Evolutionary conservation across 2,329 filamentous ascomycete genomes (phyloP).

Genomic region (Aspergillus pseudoglaucus): DNA sequence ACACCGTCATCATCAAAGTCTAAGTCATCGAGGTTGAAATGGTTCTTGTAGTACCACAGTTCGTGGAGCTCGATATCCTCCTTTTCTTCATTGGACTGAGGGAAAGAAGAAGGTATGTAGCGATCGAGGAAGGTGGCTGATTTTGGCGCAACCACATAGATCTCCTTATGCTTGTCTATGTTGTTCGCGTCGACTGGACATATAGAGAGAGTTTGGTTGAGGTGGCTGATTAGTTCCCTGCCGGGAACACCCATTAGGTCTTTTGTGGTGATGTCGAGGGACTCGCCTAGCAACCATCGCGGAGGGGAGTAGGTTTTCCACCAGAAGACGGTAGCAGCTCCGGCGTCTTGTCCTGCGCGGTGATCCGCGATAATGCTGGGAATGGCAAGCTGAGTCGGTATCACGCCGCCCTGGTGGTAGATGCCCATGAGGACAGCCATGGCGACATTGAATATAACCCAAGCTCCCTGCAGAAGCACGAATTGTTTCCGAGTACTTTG

Average conservation of each 20-base stretch:
- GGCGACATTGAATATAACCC: constrained; percentile 45
- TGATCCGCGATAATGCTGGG: constrained; percentile 30
- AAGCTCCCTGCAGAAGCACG: constrained; percentile 26
- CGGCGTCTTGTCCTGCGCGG: constrained; percentile 5
- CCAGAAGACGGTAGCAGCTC: constrained; percentile 41
- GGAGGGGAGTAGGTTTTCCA: constrained; percentile 52
- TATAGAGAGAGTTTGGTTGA: constrained; percentile 28
- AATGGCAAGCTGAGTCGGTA: constrained; percentile 45
- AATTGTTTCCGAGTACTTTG: constrained; percentile 34
- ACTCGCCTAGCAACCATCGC: constrained; percentile 43
- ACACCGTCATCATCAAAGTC: constrained; percentile 46
- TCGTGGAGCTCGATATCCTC: constrained; percentile 28
- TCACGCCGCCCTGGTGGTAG: constrained; percentile 49
- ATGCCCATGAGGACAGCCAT: constrained; percentile 46
- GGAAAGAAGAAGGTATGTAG: constrained; percentile 15
- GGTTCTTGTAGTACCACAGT: constrained; percentile 40
- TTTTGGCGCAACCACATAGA: constrained; percentile 41
- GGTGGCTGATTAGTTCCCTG: constrained; percentile 31
- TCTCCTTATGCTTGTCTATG: constrained; percentile 16
- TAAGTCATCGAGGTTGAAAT: constrained; percentile 48
- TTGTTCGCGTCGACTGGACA: constrained; percentile 20
- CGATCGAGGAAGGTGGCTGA: constrained; percentile 39
- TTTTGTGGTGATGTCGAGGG: constrained; percentile 33
- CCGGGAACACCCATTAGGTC: constrained; percentile 46
- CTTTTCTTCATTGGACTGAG: not conserved